A percentile compares a stretch with the other conserved stretches of the same genome.
These are phyloP conservation scores for Actinidia arguta DNA, from an alignment of 179 eudicot genomes.

Conservation along the genomic window DNA sequence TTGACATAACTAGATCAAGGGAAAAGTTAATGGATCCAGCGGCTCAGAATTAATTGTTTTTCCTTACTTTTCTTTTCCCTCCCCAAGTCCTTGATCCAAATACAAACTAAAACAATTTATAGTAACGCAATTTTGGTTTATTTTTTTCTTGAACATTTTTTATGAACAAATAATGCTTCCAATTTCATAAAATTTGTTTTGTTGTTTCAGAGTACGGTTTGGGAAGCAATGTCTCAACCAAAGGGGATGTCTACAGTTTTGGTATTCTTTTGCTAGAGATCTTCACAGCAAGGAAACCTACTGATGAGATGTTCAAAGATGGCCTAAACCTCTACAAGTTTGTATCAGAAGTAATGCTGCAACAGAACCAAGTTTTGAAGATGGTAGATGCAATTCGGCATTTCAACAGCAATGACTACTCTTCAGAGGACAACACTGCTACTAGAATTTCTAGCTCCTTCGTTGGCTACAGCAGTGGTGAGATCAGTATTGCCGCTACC, in stretches of 20 bases:
- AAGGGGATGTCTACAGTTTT: constrained; percentile 16
- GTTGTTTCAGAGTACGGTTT: constrained; percentile 9
- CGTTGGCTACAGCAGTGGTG: neutral
- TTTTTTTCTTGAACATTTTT: too few species aligned
- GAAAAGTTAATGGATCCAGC: too few species aligned
- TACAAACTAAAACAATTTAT: too few species aligned
- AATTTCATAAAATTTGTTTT: too few species aligned
- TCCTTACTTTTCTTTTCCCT: too few species aligned
- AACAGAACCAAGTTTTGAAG: neutral
- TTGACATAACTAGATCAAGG: too few species aligned
- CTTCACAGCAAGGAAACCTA: constrained; percentile 11
- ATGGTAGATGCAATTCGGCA: constrained; percentile 16
- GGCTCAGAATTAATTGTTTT: too few species aligned
- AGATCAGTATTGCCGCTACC: neutral
- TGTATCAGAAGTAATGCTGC: neutral
- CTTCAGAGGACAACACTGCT: neutral
- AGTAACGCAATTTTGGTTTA: too few species aligned
- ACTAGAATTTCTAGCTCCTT: neutral
- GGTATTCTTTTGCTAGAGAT: constrained; percentile 17
- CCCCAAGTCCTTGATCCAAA: too few species aligned
- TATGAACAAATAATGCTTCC: too few species aligned
- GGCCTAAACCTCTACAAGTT: neutral
- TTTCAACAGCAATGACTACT: neutral
- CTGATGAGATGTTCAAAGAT: constrained; percentile 11
- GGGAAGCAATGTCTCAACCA: neutral